Evolutionary conservation across 225 moss, liverwort and hornwort genomes (phyloP), one percentile per base, ranked within the genome.

Genomic region (Polytrichum commune): DNA sequence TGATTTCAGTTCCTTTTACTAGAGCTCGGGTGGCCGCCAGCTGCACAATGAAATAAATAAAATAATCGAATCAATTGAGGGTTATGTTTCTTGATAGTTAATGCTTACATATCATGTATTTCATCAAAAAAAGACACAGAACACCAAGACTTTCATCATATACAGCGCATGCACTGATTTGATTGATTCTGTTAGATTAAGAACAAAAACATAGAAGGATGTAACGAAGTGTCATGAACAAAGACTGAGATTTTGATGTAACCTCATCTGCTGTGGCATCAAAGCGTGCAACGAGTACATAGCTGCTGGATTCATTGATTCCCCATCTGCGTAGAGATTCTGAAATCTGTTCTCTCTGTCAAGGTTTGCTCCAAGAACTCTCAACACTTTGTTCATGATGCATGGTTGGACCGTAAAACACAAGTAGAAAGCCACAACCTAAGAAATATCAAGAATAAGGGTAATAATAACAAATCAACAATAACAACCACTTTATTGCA

Each of bases 291-390:
- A 91, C 88, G 19, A 91, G 81, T 27, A 91, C 63, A 72, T 91
- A 88, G 77, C 55, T 88, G 63, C 85, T 88, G 55, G 77, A 77
- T 33, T 88, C 85, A 28, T 81, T 91, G 66, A 98, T 98, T 75
- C 97, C 97, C 79, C 91, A 98, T 89, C 97, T 90, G 56, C 83
- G 86, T 33, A 98, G 79, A 38, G 97, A 91, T 72, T 98, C 92
- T 68, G 91, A 89, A 66, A 98, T 89, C 89, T 89, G 73, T 64
- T 73, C 66, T 55, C 29, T 78, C n/a, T 20, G 29, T 82, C 73
- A 88, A 89, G 86, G 80, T 16, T 46, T 46, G 46, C 46, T 46
- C 16, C 46, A 46, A 46, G 46, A 46, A 46, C 46, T 46, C 46
- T 46, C 38, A 38, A 46, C 46, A 46, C 46, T 46, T 16, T 16